Base-by-base conservation (phyloP, 1,139 yeast species). In the Williopsis jadinii region DNA sequence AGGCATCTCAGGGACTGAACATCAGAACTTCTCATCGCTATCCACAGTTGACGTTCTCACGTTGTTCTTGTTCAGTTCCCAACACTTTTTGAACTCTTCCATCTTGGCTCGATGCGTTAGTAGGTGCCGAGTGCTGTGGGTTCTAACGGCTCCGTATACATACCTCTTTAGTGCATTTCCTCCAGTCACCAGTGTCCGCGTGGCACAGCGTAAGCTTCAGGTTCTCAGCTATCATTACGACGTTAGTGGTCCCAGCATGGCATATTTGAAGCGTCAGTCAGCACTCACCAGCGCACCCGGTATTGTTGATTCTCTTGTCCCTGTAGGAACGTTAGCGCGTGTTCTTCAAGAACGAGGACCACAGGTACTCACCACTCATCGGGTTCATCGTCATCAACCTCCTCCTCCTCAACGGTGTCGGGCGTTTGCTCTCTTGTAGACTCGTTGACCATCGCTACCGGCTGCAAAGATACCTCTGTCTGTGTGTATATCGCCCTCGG, bases 161-260 rank as follows among this genome's bases (percentile, higher is more conserved):
- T 59, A 71, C 74, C 50, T 84, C 90, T 28, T 66, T 62, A 2
- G 73, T 51, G 51, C 95, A 84, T 56, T 77, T 65, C 48, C 94
- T 65, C 95, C 94, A 84, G 58, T 84, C 94, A 4, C 82, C 80
- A 0, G 78, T 81, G 49, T 84, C 92, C 8, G 90, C 88, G 56
- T 82, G 90, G 49, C 95, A 84, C 28, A 84, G 60, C 50, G 80
- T 87, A 27, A 84, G 62, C 30, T 71, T 74, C 50, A 80, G 59
- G 54, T 84, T 84, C 56, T 84, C 84, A 35, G 73, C 78, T 48
- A 13, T n/a, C 4, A 6, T 28, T 4, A 15, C 12, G 9, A 34
- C 29, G 42, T 41, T 31, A 44, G 45, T 37, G 11, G 5, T 11
- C 19, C n/a, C 3, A n/a, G 12, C 11, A 11, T 14, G 11, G 15